A percentile compares a stretch with the other conserved stretches of the same genome.
phyloP scores from a whole-genome alignment of 305 asterid genomes.

The Fraxinus nigra region DNA sequence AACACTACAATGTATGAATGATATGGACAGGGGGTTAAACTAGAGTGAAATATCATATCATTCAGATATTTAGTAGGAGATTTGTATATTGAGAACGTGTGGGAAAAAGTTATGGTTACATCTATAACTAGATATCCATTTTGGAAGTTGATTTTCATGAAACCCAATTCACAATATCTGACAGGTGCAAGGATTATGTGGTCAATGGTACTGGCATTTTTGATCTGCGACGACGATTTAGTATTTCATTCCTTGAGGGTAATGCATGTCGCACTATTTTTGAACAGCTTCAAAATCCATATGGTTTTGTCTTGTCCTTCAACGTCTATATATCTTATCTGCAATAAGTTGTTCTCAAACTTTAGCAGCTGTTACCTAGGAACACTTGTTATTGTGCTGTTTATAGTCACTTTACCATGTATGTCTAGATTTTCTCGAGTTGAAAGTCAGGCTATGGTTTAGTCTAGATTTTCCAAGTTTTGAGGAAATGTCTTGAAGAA shows the following conservation, averaged over 20 bases:
- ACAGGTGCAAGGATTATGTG: not conserved
- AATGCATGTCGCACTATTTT: not conserved
- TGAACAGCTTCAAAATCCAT: not conserved
- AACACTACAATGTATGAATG: not conserved
- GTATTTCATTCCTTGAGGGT: not conserved
- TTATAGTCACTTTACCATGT: not conserved
- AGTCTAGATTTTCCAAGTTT: not conserved
- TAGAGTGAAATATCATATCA: not conserved
- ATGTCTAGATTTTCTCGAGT: not conserved
- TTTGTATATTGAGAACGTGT: not conserved
- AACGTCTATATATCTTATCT: not conserved
- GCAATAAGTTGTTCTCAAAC: not conserved
- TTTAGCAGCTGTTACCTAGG: not conserved
- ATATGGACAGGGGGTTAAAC: not conserved
- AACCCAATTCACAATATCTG: not conserved
- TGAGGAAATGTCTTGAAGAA: not conserved
- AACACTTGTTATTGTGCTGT: not conserved
- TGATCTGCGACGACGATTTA: not conserved
- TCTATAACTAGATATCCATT: not conserved
- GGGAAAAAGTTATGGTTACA: not conserved
- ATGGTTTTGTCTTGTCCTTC: not conserved
- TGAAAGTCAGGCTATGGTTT: not conserved
- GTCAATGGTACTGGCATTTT: not conserved
- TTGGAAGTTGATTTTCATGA: not conserved
- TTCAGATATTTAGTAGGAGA: not conserved